A percentile compares a stretch with the other conserved stretches of the same genome.
Evolutionary conservation across 140 eudicot genomes (phyloP).

Genomic region (Erigeron philadelphicus): DNA sequence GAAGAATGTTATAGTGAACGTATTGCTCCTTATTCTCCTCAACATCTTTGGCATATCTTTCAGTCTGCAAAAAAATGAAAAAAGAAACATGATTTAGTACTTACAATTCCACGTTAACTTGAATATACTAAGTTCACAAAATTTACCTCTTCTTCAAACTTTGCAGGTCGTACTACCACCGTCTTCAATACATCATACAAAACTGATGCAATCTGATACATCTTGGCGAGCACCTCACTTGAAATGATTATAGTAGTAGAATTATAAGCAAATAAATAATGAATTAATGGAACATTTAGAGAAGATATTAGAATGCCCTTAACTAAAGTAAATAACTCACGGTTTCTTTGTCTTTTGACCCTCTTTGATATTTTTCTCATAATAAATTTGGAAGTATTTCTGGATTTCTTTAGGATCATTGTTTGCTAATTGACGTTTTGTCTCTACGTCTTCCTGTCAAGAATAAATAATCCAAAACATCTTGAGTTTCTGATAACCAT

Average conservation of each 20-base stretch:
- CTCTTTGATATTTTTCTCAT: constrained; percentile 63
- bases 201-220: constrained; percentile 76
- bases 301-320: constrained; percentile 1
- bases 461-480: not conserved
- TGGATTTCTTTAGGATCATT: constrained; percentile 84
- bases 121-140: constrained; percentile 6
- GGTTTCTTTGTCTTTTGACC: constrained; percentile 86
- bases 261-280: not conserved
- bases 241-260: not conserved
- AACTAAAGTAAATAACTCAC: constrained; percentile 42
- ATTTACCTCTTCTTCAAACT: constrained; percentile 60
- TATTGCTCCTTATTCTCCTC: constrained; percentile 70
- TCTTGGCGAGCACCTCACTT: constrained; percentile 93
- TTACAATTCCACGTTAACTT: constrained; percentile 11
- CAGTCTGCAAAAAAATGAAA: constrained; percentile 45
- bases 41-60: constrained; percentile 63
- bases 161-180: constrained; percentile 62
- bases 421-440: constrained; percentile 43
- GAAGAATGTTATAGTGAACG: constrained; percentile 84
- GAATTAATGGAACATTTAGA: not conserved
- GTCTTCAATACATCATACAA: constrained; percentile 85
- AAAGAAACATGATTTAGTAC: constrained; percentile 1
- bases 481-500: constrained; percentile 1
- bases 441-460: constrained; percentile 73
- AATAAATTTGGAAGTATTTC: constrained; percentile 68